phyloP scores from a whole-genome alignment of 176 grass and related monocot species.

The Phoenix dactylifera region DNA sequence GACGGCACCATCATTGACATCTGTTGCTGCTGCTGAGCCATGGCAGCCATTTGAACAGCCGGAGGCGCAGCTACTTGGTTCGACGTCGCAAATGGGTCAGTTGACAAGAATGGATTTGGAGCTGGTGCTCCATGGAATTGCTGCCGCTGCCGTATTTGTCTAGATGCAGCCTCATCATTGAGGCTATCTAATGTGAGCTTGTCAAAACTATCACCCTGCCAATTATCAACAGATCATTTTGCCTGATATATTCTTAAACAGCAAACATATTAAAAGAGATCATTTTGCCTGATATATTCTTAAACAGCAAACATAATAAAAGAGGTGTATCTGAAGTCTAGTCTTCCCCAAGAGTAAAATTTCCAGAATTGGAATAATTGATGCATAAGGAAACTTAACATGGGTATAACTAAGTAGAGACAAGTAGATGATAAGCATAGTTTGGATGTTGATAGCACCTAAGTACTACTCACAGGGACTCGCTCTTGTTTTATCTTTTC shows the following conservation, averaged over 20 bases:
- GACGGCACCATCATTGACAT: constrained; percentile 32
- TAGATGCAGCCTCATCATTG: constrained; percentile 66
- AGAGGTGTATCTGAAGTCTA: neutral
- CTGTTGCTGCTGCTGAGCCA: constrained; percentile 71
- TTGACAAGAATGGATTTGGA: constrained; percentile 76
- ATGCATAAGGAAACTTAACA: no score
- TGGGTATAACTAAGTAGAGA: no score
- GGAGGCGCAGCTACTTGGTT: constrained; percentile 59
- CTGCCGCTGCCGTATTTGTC: constrained; percentile 64
- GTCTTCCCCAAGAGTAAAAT: no score
- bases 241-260: no score
- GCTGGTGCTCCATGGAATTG: constrained; percentile 53
- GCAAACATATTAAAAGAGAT: no score
- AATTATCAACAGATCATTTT: no score
- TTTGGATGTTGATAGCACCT: no score
- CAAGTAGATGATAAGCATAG: no score
- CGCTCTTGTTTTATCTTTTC: no score
- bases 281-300: no score
- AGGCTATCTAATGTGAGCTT: constrained; percentile 65
- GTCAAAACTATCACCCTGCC: constrained; percentile 68
- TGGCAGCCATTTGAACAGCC: constrained; percentile 83
- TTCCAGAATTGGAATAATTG: no score
- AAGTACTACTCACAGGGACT: no score
- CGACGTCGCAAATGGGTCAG: constrained; percentile 64
- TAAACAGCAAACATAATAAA: constrained; percentile 6